Conservation (phyloP, 345 rosid genomes). For the Pseudoturritis turrita region DNA sequence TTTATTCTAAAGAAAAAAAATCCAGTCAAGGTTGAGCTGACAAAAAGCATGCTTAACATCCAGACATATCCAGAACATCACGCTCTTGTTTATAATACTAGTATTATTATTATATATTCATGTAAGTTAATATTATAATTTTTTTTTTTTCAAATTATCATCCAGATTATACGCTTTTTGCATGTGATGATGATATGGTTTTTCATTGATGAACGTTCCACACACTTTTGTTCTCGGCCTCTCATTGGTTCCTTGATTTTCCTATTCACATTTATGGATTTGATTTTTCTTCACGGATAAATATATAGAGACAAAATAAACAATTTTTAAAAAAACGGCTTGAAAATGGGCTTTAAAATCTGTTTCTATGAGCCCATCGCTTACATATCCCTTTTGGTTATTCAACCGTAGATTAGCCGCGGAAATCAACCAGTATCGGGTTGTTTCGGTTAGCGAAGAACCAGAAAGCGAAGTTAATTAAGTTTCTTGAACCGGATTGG, state of each 20-base stretch:
- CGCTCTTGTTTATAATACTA: neutral
- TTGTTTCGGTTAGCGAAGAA: neutral
- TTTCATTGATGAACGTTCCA: constrained; percentile 2
- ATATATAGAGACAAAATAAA: too few species aligned
- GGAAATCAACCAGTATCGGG: neutral
- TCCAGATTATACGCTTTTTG: constrained; percentile 21
- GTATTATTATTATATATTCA: neutral
- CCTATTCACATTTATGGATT: neutral
- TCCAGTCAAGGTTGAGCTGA: constrained; percentile 21
- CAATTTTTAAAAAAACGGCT: too few species aligned
- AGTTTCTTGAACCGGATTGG: neutral
- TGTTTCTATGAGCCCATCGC: neutral
- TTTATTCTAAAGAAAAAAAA: neutral
- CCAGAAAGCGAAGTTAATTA: neutral
- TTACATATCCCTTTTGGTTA: neutral
- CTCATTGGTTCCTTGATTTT: constrained; percentile 1
- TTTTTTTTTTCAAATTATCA: constrained; percentile 2
- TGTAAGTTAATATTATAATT: neutral
- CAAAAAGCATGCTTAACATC: constrained; percentile 22
- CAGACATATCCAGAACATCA: constrained; percentile 26
- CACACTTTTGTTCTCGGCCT: constrained; percentile 1
- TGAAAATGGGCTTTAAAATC: neutral
- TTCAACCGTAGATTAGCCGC: neutral
- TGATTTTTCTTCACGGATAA: neutral
- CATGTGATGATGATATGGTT: constrained; percentile 25